phyloP scores from a whole-genome alignment of 805 yeast genomes.

The Wickerhamiella musiphila region DNA sequence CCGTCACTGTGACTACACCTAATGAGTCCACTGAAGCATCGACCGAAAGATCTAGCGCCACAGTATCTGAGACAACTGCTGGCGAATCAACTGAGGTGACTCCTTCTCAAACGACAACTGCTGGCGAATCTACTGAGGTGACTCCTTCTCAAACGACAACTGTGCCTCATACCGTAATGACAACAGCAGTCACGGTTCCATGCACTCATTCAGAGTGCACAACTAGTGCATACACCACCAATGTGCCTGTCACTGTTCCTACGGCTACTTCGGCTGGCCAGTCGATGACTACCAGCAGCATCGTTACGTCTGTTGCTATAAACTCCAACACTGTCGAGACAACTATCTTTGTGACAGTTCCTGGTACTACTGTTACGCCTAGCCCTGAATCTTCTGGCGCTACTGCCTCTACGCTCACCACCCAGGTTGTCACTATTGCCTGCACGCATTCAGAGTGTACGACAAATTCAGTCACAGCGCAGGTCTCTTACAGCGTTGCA shows the following conservation, averaged over 20 bases:
- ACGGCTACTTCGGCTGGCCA: not conserved
- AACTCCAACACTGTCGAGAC: not conserved
- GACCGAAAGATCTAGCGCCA: not conserved
- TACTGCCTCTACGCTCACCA: slow-evolving; percentile 3
- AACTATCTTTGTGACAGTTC: not conserved
- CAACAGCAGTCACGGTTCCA: too few relatives aligned
- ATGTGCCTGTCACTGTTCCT: not conserved
- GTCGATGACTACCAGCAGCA: not conserved
- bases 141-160: not conserved
- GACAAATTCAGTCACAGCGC: not conserved
- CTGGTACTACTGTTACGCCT: not conserved
- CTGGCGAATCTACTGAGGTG: not conserved
- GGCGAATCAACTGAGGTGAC: not conserved
- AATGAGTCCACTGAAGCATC: not conserved
- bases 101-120: not conserved
- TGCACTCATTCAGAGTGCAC: not conserved
- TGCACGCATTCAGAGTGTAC: slow-evolving; percentile 7
- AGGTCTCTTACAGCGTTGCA: not conserved
- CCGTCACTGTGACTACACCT: not conserved
- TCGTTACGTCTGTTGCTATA: not conserved
- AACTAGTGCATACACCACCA: not conserved
- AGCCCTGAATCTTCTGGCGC: not conserved
- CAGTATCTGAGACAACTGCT: not conserved
- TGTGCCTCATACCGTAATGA: too few relatives aligned
- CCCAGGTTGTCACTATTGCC: slow-evolving; percentile 6